These are phyloP conservation scores for Trichoderma aggressivum DNA, from an alignment of 2,329 filamentous ascomycete species.

Conservation along the genomic window DNA sequence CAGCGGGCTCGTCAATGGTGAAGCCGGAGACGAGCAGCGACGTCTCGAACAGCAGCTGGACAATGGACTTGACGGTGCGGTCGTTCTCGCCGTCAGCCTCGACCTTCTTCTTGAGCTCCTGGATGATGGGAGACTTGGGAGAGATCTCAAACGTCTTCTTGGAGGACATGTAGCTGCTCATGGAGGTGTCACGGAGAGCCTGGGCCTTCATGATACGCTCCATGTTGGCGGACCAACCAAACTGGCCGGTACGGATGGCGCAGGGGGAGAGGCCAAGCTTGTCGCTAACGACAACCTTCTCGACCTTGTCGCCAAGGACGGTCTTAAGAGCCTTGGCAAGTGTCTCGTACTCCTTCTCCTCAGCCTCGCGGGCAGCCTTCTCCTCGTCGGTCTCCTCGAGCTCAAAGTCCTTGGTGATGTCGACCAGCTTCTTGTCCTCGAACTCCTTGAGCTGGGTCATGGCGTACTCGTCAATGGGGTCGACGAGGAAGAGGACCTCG, in stretches of 20 bases:
- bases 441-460: conserved; percentile 99
- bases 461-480: conserved; percentile 99
- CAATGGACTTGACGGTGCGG: conserved; percentile 98
- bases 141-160: conserved; percentile 99
- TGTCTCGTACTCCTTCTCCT: conserved; percentile 97
- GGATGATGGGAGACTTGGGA: conserved; percentile 95
- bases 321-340: conserved; percentile 98
- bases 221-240: conserved; percentile 99
- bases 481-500: conserved; percentile 98
- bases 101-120: conserved; percentile 99
- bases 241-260: conserved; percentile 98
- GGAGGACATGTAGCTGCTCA: conserved; percentile 99
- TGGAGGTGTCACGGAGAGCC: conserved; percentile 98
- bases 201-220: conserved; percentile 99
- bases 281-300: conserved; percentile 99
- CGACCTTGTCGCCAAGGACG: conserved; percentile 97
- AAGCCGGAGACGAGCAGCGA: conserved; percentile 97
- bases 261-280: conserved; percentile 93
- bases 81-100: conserved; percentile 97
- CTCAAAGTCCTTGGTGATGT: conserved; percentile 99
- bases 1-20: conserved; percentile 98
- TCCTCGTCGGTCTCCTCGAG: conserved; percentile 99
- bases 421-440: conserved; percentile 99
- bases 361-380: conserved; percentile 90
- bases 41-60: conserved; percentile 97